Percentiles rank a stretch among this genome's conserved stretches.
phyloP scores from a whole-genome alignment of 495 filamentous ascomycete species.

The Hyaloscypha variabilis region DNA sequence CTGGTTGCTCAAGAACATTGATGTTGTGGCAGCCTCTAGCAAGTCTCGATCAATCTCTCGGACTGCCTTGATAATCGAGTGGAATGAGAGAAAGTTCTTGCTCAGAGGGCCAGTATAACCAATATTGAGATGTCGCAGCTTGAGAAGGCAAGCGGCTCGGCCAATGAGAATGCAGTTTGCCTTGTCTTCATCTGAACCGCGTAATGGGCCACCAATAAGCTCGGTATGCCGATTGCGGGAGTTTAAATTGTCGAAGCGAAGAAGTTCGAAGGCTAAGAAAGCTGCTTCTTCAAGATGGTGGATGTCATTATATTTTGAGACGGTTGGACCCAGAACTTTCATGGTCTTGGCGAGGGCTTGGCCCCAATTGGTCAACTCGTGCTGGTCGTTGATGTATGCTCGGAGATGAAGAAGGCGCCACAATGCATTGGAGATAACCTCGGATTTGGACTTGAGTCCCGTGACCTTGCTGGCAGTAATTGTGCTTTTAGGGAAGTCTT shows the following conservation, averaged over 20 bases:
- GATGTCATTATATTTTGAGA: conserved; percentile 26
- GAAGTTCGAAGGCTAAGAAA: conserved; percentile 79
- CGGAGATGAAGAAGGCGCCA: conserved; percentile 91
- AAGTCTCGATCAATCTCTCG: conserved; percentile 78
- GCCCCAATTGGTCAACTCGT: conserved; percentile 85
- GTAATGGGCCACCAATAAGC: conserved; percentile 51
- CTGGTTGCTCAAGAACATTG: conserved; percentile 78
- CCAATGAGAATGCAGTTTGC: conserved; percentile 31
- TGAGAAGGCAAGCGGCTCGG: conserved; percentile 73
- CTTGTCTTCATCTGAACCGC: conserved; percentile 41
- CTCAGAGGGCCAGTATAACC: conserved; percentile 95
- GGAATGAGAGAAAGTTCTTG: conserved; percentile 85
- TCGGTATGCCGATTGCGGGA: conserved; percentile 55
- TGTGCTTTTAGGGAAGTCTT: conserved; percentile 68
- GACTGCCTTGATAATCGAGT: conserved; percentile 78
- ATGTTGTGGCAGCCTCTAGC: conserved; percentile 76
- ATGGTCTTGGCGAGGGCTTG: conserved; percentile 72
- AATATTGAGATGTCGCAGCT: conserved; percentile 78
- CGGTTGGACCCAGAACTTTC: conserved; percentile 55
- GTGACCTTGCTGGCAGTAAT: conserved; percentile 46
- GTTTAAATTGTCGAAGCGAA: conserved; percentile 78
- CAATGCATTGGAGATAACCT: conserved; percentile 74
- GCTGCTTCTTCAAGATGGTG: conserved; percentile 62
- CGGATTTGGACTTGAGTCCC: conserved; percentile 60
- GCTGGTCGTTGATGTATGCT: conserved; percentile 78